Evolutionary conservation across 495 filamentous ascomycete species (phyloP).

Genomic region (Penicillium verhagenii): DNA sequence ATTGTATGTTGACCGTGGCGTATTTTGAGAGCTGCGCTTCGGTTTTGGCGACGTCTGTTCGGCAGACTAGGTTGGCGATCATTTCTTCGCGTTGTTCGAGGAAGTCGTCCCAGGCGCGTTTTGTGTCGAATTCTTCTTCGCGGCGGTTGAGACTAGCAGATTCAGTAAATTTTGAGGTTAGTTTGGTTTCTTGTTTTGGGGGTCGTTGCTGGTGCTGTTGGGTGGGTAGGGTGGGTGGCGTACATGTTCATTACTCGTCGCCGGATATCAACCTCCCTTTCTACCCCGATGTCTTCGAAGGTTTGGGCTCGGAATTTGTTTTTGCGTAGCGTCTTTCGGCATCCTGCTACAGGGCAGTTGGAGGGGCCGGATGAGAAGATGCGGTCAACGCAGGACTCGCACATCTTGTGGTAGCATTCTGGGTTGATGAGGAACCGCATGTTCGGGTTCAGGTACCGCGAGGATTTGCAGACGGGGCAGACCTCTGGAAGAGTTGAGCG

Average conservation of each 20-base stretch:
- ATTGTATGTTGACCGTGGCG: constrained; percentile 61
- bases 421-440: constrained; percentile 95
- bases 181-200: too few species aligned
- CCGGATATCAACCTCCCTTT: constrained; percentile 93
- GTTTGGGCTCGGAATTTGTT: constrained; percentile 80
- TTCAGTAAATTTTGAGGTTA: neutral
- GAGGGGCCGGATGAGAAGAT: constrained; percentile 90
- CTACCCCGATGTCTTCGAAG: constrained; percentile 85
- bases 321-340: constrained; percentile 80
- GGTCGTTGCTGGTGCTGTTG: neutral
- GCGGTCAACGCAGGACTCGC: constrained; percentile 87
- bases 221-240: constrained; percentile 2
- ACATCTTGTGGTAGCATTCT: constrained; percentile 99
- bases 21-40: constrained; percentile 68
- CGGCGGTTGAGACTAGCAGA: constrained; percentile 70
- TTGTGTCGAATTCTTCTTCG: constrained; percentile 84
- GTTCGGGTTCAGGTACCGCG: constrained; percentile 88
- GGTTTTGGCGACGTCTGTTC: constrained; percentile 65
- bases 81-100: constrained; percentile 89
- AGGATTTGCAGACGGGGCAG: constrained; percentile 95
- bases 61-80: constrained; percentile 80
- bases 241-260: constrained; percentile 72
- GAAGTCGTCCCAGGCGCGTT: constrained; percentile 87
- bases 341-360: constrained; percentile 85
- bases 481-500: constrained; percentile 57